These are phyloP conservation scores for Cytospora leucostoma DNA, from an alignment of 2,329 filamentous ascomycete species.

Conservation along the genomic window DNA sequence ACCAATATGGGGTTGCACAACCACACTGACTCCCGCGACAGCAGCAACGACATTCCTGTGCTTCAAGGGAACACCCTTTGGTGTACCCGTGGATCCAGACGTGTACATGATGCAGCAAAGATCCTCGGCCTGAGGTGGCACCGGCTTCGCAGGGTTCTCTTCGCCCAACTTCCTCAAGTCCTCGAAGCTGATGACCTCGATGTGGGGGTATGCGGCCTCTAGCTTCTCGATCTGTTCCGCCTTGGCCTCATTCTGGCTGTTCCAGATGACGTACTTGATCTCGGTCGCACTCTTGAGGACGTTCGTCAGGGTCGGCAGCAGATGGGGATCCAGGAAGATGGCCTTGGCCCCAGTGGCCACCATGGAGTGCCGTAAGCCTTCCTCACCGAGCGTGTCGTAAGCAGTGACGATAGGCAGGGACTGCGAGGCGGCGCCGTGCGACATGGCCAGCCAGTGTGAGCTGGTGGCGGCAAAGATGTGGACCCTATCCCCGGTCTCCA, in stretches of 20 bases:
- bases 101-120: constrained; percentile 75
- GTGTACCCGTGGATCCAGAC: constrained; percentile 78
- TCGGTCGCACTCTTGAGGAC: constrained; percentile 54
- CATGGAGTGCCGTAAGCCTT: constrained; percentile 73
- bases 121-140: constrained; percentile 70
- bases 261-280: constrained; percentile 56
- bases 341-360: constrained; percentile 70
- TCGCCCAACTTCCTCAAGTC: constrained; percentile 54
- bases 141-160: constrained; percentile 67
- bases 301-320: constrained; percentile 59
- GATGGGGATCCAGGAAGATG: constrained; percentile 74
- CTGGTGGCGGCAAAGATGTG: constrained; percentile 80
- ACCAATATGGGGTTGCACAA: constrained; percentile 75
- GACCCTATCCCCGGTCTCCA: constrained; percentile 67
- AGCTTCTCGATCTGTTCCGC: constrained; percentile 52
- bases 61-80: constrained; percentile 78
- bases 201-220: constrained; percentile 49
- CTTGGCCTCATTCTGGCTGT: constrained; percentile 54
- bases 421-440: constrained; percentile 65
- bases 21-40: constrained; percentile 73
- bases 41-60: constrained; percentile 76
- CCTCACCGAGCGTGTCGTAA: constrained; percentile 77
- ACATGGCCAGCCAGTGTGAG: constrained; percentile 53
- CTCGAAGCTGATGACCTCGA: constrained; percentile 53
- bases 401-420: constrained; percentile 83